These are phyloP conservation scores for Penicillium polonicum DNA, from an alignment of 2,329 filamentous ascomycete genomes.

Conservation along the genomic window DNA sequence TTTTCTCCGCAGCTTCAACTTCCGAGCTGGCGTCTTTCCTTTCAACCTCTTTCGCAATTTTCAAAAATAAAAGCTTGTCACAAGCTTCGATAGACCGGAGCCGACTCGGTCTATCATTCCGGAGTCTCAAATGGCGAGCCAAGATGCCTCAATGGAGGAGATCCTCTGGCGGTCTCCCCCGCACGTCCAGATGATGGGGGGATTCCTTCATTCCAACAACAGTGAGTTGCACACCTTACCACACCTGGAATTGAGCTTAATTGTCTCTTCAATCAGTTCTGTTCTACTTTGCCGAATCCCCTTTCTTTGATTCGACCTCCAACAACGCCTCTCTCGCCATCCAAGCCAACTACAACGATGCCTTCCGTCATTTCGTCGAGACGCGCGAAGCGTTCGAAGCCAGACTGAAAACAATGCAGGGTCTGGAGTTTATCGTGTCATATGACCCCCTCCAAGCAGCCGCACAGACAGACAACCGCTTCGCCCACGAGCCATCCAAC, in stretches of 20 bases:
- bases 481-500: constrained; percentile 48
- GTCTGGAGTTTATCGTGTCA: constrained; percentile 60
- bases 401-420: constrained; percentile 54
- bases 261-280: constrained; percentile 46
- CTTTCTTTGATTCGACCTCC: constrained; percentile 62
- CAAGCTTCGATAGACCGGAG: not conserved
- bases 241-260: not conserved
- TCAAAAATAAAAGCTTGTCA: not conserved
- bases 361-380: constrained; percentile 51
- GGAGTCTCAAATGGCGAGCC: constrained; percentile 31
- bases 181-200: constrained; percentile 48
- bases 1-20: constrained; percentile 11
- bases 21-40: constrained; percentile 3
- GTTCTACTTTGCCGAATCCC: constrained; percentile 62
- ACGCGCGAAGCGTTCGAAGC: constrained; percentile 59
- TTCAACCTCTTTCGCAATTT: not conserved
- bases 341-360: constrained; percentile 52
- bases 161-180: constrained; percentile 48
- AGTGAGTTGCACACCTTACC: constrained; percentile 30
- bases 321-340: constrained; percentile 59
- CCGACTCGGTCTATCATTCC: not conserved
- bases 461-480: constrained; percentile 41
- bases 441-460: constrained; percentile 55
- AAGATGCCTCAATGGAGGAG: constrained; percentile 44
- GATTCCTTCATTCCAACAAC: constrained; percentile 47